These are phyloP conservation scores for Friedmanniomyces endolithicus DNA, from an alignment of 495 filamentous ascomycete species.

Conservation along the genomic window DNA sequence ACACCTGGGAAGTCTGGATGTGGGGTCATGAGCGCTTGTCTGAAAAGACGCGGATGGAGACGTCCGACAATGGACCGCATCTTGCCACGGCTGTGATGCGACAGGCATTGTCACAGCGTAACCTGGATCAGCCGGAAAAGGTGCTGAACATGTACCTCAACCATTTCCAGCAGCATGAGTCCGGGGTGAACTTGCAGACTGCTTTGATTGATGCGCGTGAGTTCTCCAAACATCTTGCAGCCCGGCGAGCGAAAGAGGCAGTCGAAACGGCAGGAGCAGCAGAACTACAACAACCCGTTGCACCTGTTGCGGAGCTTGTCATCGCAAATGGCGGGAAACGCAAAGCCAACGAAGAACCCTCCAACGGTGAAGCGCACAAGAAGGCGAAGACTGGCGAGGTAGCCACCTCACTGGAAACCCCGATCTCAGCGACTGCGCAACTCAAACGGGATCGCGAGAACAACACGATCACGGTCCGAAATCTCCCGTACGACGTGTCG, in stretches of 20 bases:
- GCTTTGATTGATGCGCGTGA: slow-evolving; percentile 50
- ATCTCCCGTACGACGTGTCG: slow-evolving; percentile 55
- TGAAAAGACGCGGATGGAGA: slow-evolving; percentile 25
- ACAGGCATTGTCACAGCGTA: slow-evolving; percentile 53
- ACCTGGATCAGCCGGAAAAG: slow-evolving; percentile 86
- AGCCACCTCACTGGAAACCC: slow-evolving; percentile 18
- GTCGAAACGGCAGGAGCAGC: slow-evolving; percentile 22
- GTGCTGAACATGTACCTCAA: slow-evolving; percentile 69
- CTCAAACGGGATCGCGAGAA: slow-evolving; percentile 79
- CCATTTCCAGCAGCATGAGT: slow-evolving; percentile 80
- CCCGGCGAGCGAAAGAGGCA: slow-evolving; percentile 56
- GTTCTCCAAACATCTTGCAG: slow-evolving; percentile 43
- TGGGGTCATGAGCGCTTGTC: slow-evolving; percentile 36
- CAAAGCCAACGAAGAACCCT: slow-evolving; percentile 23
- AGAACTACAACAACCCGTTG: slow-evolving; percentile 33
- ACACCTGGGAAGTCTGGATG: slow-evolving; percentile 73
- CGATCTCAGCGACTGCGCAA: slow-evolving; percentile 29
- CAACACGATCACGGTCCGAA: slow-evolving; percentile 66
- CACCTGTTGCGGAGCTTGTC: slow-evolving; percentile 1
- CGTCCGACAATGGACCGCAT: slow-evolving; percentile 35
- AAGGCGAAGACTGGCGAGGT: slow-evolving; percentile 44
- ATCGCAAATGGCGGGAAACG: slow-evolving; percentile 18
- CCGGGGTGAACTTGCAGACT: slow-evolving; percentile 54
- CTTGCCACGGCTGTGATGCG: slow-evolving; percentile 61
- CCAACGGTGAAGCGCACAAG: slow-evolving; percentile 42